Evolutionary conservation across 225 moss, liverwort and hornwort species (phyloP), one percentile per base, ranked within the genome.

Genomic region (Pseudisothecium myosuroides): DNA sequence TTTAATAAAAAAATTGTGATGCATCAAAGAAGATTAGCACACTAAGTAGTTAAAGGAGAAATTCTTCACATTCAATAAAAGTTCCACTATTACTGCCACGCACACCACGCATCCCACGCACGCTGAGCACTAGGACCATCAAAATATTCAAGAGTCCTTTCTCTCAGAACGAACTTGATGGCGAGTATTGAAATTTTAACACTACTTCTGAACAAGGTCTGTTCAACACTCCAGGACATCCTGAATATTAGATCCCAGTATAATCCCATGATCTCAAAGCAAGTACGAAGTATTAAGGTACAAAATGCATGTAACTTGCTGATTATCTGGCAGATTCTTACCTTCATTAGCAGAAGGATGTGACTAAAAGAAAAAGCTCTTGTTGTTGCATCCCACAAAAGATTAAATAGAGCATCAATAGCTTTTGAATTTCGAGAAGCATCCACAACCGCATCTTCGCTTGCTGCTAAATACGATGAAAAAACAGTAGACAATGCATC

Each of bases 261-360:
- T 18, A 75, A 81, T n/a, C 20, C 50, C 41, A 65, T 21, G 58
- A 77, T 69, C 81, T 85, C 49, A 64, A 89, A 63, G 86, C 17
- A 63, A 67, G 32, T 59, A 47, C 49, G 59, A 77, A 64, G 63
- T 64, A 83, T 50, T 8, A 72, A 69, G 50, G 50, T 84, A 52
- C 34, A 41, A 66, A 41, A 67, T 49, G 65, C 31, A 60, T 61
- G 45, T 31, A 52, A 85, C 41, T 50, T 74, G 63, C 34, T 64
- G 71, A 61, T 63, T 55, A 21, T 54, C 66, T 74, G 37, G 83
- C 88, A 85, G 64, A 72, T 54, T 69, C 88, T 81, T 84, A 96
- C 96, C 95, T 96, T 96, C 96, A 95, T 95, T 27, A 96, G 91
- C 85, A 94, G 88, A 88, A 95, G 91, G 69, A 96, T 93, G 60